These are phyloP conservation scores for Nidularia pulvinata DNA, from an alignment of 768 basidiomycete genomes.

Conservation along the genomic window DNA sequence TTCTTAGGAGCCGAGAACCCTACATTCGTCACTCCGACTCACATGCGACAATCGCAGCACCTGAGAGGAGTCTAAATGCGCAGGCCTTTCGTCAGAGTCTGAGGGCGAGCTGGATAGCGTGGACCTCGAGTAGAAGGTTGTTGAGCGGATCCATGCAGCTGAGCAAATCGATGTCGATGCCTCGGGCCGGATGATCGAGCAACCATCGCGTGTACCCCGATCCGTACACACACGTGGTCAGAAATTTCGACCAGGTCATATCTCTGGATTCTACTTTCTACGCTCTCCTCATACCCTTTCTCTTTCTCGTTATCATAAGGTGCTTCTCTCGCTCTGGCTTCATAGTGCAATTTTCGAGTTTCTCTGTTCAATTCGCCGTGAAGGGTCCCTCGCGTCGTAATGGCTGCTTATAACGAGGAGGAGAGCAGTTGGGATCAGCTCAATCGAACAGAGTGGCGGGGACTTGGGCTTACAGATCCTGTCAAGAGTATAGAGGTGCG, in stretches of 20 bases:
- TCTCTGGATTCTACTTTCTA: neutral
- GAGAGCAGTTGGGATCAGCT: conserved; percentile 58
- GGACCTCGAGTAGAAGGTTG: too few species aligned
- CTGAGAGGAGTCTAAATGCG: too few species aligned
- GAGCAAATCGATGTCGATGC: too few species aligned
- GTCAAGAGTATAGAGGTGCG: conserved; percentile 90
- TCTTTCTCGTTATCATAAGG: neutral
- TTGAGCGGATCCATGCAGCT: too few species aligned
- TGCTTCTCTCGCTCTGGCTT: neutral
- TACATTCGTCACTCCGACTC: too few species aligned
- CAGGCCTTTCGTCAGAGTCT: too few species aligned
- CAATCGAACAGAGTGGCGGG: conserved; percentile 64
- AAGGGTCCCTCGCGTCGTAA: neutral
- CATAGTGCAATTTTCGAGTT: neutral
- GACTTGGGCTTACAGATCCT: conserved; percentile 82
- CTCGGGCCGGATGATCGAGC: too few species aligned
- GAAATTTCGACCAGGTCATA: neutral
- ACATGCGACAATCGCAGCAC: too few species aligned
- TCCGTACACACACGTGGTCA: neutral
- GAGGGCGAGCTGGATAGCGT: too few species aligned
- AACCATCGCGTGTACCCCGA: too few species aligned
- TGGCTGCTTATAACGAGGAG: conserved; percentile 10
- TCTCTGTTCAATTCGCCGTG: too few species aligned
- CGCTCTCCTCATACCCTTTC: neutral
- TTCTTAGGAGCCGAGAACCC: too few species aligned